Evolutionary conservation across 768 basidiomycete genomes (phyloP).

Genomic region (Lanmaoa pseudosensibilis): DNA sequence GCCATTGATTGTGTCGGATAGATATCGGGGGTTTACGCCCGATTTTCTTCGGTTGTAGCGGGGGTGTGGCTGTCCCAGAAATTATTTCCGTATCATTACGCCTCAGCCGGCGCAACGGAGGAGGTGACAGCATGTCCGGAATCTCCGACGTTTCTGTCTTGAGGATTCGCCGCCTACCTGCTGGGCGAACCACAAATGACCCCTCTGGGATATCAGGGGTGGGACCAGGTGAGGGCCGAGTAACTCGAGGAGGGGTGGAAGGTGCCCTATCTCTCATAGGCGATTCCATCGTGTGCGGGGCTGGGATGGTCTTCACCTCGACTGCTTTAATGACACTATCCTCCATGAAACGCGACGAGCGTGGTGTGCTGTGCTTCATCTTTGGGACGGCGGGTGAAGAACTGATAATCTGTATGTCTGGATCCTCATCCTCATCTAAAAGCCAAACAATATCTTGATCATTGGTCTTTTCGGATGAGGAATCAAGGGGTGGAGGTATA

Average conservation of each 20-base stretch:
- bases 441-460: conserved; percentile 62
- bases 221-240: conserved; percentile 18
- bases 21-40: conserved; percentile 29
- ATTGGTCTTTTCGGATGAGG: not conserved
- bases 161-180: conserved; percentile 29
- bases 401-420: conserved; percentile 49
- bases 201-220: conserved; percentile 36
- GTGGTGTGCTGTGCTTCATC: conserved; percentile 5
- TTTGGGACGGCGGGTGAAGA: conserved; percentile 44
- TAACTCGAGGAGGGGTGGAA: conserved; percentile 30
- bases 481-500: not conserved
- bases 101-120: conserved; percentile 33
- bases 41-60: conserved; percentile 22
- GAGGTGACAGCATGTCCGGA: conserved; percentile 27
- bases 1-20: conserved; percentile 44
- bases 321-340: conserved; percentile 18
- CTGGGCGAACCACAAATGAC: conserved; percentile 48
- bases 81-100: conserved; percentile 30
- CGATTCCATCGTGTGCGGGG: conserved; percentile 9
- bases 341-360: conserved; percentile 3
- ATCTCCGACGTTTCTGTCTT: conserved; percentile 18
- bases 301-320: conserved; percentile 18
- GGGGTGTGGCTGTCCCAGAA: conserved; percentile 20
- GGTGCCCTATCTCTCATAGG: conserved; percentile 34
- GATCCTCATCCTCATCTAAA: conserved; percentile 63